Percentiles rank a stretch among this genome's conserved stretches.
phyloP scores from a whole-genome alignment of 2,329 filamentous ascomycete species.

The Torrubiellomyces zombiae region DNA sequence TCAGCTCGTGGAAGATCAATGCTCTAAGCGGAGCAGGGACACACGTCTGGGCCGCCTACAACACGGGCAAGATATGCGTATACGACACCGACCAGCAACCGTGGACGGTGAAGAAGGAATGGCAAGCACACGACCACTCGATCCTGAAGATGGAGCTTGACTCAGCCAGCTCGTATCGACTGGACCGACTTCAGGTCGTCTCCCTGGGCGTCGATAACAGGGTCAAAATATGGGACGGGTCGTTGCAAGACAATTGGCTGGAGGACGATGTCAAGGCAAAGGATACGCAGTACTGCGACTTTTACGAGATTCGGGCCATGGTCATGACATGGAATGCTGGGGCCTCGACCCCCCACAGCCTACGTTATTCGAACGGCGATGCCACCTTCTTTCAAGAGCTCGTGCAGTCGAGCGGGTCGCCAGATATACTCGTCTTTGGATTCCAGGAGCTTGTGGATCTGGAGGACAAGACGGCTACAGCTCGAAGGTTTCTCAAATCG shows the following conservation, averaged over 20 bases:
- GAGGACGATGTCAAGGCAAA: conserved; percentile 73
- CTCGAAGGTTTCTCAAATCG: conserved; percentile 84
- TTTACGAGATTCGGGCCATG: conserved; percentile 63
- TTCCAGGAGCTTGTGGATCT: conserved; percentile 98
- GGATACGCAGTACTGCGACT: conserved; percentile 70
- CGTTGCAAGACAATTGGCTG: conserved; percentile 89
- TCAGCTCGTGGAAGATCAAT: conserved; percentile 93
- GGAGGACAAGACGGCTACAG: conserved; percentile 92
- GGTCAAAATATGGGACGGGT: conserved; percentile 77
- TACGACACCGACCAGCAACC: conserved; percentile 74
- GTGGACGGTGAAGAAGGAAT: conserved; percentile 87
- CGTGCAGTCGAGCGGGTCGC: conserved; percentile 56
- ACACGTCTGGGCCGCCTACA: conserved; percentile 85
- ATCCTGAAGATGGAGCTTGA: conserved; percentile 66
- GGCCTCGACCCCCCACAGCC: conserved; percentile 74
- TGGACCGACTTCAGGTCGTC: conserved; percentile 70
- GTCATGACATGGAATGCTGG: conserved; percentile 96
- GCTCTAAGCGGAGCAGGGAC: conserved; percentile 65
- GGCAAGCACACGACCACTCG: conserved; percentile 76
- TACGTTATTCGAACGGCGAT: conserved; percentile 55
- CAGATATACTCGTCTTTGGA: conserved; percentile 86
- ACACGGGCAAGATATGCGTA: conserved; percentile 82
- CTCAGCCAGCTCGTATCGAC: conserved; percentile 64
- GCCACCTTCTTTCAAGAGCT: conserved; percentile 67
- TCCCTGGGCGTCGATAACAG: conserved; percentile 78